Evolutionary conservation across 305 asterid genomes (phyloP).

Genomic region (Coffea humblotiana): DNA sequence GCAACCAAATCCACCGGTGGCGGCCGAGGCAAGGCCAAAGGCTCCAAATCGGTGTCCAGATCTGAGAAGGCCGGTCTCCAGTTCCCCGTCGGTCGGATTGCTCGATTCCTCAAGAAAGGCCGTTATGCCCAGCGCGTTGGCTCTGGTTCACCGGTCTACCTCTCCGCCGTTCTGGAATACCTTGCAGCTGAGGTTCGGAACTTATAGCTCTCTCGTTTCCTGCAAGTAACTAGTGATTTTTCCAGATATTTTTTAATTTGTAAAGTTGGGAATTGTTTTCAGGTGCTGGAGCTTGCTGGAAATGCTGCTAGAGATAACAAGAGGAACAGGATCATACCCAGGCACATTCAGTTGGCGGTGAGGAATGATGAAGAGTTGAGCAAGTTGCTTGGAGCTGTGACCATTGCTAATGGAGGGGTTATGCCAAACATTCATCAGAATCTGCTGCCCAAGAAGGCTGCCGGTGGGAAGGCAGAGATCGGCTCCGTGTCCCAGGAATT

Average conservation of each 20-base stretch:
- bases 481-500: constrained; percentile 27
- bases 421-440: constrained; percentile 26
- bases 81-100: constrained; percentile 60
- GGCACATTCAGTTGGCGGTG: constrained; percentile 31
- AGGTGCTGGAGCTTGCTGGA: constrained; percentile 33
- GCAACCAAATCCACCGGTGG: constrained; percentile 27
- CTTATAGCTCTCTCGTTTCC: background rate
- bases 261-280: background rate
- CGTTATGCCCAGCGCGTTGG: constrained; percentile 61
- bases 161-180: constrained; percentile 61
- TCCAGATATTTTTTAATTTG: background rate
- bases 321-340: constrained; percentile 28
- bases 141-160: constrained; percentile 59
- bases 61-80: constrained; percentile 60
- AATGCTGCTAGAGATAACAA: constrained; percentile 31
- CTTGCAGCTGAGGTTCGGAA: constrained; percentile 45
- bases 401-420: constrained; percentile 33
- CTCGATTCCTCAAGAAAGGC: constrained; percentile 52
- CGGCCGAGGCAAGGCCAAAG: constrained; percentile 50
- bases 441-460: constrained; percentile 25
- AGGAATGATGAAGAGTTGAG: constrained; percentile 26
- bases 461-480: constrained; percentile 18
- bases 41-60: constrained; percentile 45
- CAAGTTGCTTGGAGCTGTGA: constrained; percentile 24
- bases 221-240: no score